Base-by-base conservation (phyloP, 257 asterid genomes). In the Buddleja alternifolia region DNA sequence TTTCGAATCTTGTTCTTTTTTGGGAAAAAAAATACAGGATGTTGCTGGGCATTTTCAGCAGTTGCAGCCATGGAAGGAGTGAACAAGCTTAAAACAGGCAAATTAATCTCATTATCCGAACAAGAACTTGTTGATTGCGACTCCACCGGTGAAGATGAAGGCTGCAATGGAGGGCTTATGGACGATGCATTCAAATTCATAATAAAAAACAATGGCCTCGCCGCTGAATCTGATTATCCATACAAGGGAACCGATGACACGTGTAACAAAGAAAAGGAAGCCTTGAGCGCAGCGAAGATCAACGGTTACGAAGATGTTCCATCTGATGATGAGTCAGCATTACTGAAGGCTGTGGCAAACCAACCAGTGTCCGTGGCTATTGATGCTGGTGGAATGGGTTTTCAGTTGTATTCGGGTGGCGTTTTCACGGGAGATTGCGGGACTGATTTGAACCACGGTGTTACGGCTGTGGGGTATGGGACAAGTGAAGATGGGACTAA, bases 391-490 rank as follows among this genome's bases (percentile, higher is more conserved):
- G 69, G 78, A 9, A 2, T 8, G 1, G 70, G 20, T 0, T 75
- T 75, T 45, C 71, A 17, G 25, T 75, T 32, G 10, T 70, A 78
- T 50, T 8, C 12, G 1, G 21, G 60, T 10, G 83, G 80, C 0
- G 53, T 78, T n/a, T 70, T 74, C 47, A 60, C 75, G 0, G 83
- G 83, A 10, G 3, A 29, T 1, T 74, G 80, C 52, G 75, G 77
- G 10, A 78, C 46, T 14, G 11, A 46, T 0, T 42, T 74, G 5
- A 42, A 70, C 21, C 83, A 74, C 24, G 83, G 72, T 23, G 80
- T 78, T 1, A 66, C 80, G 0, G 51, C 34, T 0, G 66, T 74
- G 14, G 80, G 84, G 3, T 80, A 63, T 6, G 79, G 84, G 0
- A 29, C 19, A 12, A 34, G 19, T 12, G 10, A 6, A 2, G 74